Evolutionary conservation across 2,329 filamentous ascomycete genomes (phyloP).

Genomic region (Zelopaecilomyces penicillatus): DNA sequence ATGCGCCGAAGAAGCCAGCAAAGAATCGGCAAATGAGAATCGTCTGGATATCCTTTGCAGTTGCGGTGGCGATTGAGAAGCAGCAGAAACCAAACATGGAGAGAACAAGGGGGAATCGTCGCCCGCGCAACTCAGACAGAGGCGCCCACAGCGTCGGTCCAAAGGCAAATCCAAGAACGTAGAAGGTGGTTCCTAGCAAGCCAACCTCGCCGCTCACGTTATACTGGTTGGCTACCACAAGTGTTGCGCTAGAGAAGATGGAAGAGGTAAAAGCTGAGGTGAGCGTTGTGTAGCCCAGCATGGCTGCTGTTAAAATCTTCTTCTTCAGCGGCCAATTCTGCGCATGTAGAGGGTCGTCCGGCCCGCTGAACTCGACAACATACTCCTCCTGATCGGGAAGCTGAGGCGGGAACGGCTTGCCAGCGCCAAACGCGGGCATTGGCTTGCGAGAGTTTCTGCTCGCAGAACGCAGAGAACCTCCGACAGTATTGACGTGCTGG

Average conservation of each 20-base stretch:
- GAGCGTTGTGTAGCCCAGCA: slow-evolving; percentile 67
- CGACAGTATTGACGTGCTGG: slow-evolving; percentile 68
- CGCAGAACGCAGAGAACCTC: slow-evolving; percentile 31
- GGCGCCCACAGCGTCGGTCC: slow-evolving; percentile 67
- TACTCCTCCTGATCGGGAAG: slow-evolving; percentile 67
- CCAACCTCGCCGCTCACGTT: slow-evolving; percentile 54
- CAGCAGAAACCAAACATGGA: slow-evolving; percentile 62
- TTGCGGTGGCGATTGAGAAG: slow-evolving; percentile 57
- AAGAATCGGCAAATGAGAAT: slow-evolving; percentile 68
- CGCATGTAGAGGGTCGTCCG: slow-evolving; percentile 73
- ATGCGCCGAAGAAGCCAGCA: slow-evolving; percentile 62
- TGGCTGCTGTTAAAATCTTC: slow-evolving; percentile 62
- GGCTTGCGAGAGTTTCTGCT: slow-evolving; percentile 47
- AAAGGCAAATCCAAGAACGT: slow-evolving; percentile 63
- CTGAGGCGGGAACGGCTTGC: slow-evolving; percentile 65
- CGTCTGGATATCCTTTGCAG: slow-evolving; percentile 59
- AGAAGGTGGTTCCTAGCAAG: slow-evolving; percentile 58
- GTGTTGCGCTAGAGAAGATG: slow-evolving; percentile 63
- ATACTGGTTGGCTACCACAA: slow-evolving; percentile 47
- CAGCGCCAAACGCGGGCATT: slow-evolving; percentile 60
- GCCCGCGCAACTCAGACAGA: slow-evolving; percentile 62
- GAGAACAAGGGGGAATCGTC: slow-evolving; percentile 52
- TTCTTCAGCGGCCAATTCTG: slow-evolving; percentile 78
- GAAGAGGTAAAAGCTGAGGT: slow-evolving; percentile 64
- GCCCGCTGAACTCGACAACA: slow-evolving; percentile 78